phyloP scores from a whole-genome alignment of 768 basidiomycete species.

The Auricularia sp. region DNA sequence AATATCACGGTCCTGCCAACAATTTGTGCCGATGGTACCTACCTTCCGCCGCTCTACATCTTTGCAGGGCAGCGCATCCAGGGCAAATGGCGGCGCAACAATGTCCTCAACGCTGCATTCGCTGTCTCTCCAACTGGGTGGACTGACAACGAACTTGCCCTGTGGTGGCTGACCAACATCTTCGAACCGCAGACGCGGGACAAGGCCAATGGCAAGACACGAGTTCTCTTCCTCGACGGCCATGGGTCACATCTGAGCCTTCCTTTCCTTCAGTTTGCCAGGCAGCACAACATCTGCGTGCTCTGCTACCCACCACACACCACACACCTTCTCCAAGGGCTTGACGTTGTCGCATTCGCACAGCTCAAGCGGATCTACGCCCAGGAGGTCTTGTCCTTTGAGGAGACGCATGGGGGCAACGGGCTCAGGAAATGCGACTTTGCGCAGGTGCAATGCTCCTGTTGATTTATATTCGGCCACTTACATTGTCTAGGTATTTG shows the following conservation, averaged over 20 bases:
- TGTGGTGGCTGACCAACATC: conserved; percentile 25
- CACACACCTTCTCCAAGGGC: conserved; percentile 28
- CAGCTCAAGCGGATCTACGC: conserved; percentile 16
- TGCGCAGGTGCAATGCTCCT: not conserved
- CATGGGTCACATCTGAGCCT: conserved; percentile 29
- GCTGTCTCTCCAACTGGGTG: conserved; percentile 29
- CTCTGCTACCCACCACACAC: conserved; percentile 30
- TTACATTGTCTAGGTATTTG: not conserved
- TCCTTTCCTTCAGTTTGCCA: conserved; percentile 22
- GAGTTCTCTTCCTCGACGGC: conserved; percentile 29
- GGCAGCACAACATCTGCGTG: conserved; percentile 22
- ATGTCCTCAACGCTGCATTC: conserved; percentile 16
- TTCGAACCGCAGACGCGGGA: conserved; percentile 23
- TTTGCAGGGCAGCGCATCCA: conserved; percentile 10
- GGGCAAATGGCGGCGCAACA: conserved; percentile 3
- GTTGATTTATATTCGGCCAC: too few relatives aligned
- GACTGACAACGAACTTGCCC: conserved; percentile 29
- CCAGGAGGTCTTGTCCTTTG: not conserved
- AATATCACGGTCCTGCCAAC: conserved; percentile 10
- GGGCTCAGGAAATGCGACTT: not conserved
- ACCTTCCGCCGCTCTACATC: conserved; percentile 9
- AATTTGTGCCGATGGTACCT: conserved; percentile 15
- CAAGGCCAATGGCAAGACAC: conserved; percentile 13
- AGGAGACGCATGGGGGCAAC: not conserved
- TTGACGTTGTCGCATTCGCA: conserved; percentile 29